A percentile compares a stretch with the other conserved stretches of the same genome.
Evolutionary conservation across 192 early-diverging fungal species (phyloP).

Genomic region (Entomortierella parvispora): DNA sequence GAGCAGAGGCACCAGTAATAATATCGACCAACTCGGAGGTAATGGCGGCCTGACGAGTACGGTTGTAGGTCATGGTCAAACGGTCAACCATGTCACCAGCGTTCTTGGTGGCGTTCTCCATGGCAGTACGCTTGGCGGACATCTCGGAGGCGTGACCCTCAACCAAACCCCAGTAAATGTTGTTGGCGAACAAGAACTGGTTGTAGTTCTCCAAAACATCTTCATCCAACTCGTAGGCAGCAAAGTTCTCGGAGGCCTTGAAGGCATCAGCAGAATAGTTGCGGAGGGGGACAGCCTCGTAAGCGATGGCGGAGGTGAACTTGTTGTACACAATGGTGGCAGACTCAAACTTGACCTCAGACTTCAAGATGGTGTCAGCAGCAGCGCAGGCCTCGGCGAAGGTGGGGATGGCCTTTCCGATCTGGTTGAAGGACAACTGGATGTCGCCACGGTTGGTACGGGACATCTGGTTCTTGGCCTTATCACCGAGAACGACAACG

Average conservation of each 20-base stretch:
- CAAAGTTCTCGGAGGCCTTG: constrained; percentile 80
- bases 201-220: constrained; percentile 87
- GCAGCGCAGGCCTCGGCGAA: constrained; percentile 89
- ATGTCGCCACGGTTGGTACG: constrained; percentile 83
- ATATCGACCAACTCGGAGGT: constrained; percentile 98
- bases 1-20: constrained; percentile 95
- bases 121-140: constrained; percentile 95
- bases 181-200: constrained; percentile 95
- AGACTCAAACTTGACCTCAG: constrained; percentile 73
- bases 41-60: constrained; percentile 96
- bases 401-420: constrained; percentile 88
- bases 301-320: constrained; percentile 95
- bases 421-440: constrained; percentile 88
- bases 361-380: constrained; percentile 78
- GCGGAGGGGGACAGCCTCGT: constrained; percentile 79
- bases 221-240: constrained; percentile 93
- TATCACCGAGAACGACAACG: constrained; percentile 89
- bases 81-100: constrained; percentile 98
- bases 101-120: constrained; percentile 99
- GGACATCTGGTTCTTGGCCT: constrained; percentile 91
- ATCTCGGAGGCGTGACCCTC: constrained; percentile 98
- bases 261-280: constrained; percentile 75
- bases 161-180: constrained; percentile 93
- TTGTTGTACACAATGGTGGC: constrained; percentile 91
- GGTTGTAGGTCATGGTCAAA: constrained; percentile 96